Percentiles rank a stretch among this genome's conserved stretches.
These are phyloP conservation scores for Ceratobasidium sp. DNA, from an alignment of 1,284 basidiomycete species.

Conservation along the genomic window DNA sequence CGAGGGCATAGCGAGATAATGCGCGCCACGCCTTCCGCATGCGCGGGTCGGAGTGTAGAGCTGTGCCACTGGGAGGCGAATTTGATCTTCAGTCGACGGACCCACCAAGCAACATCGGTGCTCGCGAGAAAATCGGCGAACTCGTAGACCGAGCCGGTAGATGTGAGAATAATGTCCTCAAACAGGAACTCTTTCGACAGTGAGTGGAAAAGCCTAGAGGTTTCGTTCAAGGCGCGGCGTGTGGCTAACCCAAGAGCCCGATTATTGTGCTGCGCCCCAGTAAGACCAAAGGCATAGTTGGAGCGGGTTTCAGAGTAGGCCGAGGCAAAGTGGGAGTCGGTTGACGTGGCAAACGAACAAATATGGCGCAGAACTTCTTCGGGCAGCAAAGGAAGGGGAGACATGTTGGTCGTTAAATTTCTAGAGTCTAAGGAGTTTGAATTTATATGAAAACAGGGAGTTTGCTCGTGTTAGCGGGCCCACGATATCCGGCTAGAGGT, in stretches of 20 bases:
- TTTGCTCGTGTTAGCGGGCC: neutral
- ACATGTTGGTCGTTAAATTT: conserved; percentile 10
- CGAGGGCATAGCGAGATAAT: conserved; percentile 29
- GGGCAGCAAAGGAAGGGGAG: conserved; percentile 4
- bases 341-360: conserved; percentile 27
- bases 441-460: neutral
- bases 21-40: conserved; percentile 20
- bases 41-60: conserved; percentile 15
- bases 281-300: conserved; percentile 12
- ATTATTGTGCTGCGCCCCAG: neutral
- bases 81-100: conserved; percentile 17
- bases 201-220: conserved; percentile 15
- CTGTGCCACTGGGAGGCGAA: conserved; percentile 32
- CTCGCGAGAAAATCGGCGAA: conserved; percentile 22
- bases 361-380: conserved; percentile 27
- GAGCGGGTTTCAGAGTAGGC: neutral
- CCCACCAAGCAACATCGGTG: conserved; percentile 9
- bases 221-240: conserved; percentile 22
- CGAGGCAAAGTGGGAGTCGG: neutral
- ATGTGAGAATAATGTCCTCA: conserved; percentile 27
- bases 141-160: conserved; percentile 18
- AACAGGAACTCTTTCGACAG: conserved; percentile 11
- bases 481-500: conserved; percentile 19
- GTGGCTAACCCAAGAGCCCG: conserved; percentile 26
- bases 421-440: neutral